Conservation (phyloP, 768 basidiomycete species). For the Rhodotorula toruloides region DNA sequence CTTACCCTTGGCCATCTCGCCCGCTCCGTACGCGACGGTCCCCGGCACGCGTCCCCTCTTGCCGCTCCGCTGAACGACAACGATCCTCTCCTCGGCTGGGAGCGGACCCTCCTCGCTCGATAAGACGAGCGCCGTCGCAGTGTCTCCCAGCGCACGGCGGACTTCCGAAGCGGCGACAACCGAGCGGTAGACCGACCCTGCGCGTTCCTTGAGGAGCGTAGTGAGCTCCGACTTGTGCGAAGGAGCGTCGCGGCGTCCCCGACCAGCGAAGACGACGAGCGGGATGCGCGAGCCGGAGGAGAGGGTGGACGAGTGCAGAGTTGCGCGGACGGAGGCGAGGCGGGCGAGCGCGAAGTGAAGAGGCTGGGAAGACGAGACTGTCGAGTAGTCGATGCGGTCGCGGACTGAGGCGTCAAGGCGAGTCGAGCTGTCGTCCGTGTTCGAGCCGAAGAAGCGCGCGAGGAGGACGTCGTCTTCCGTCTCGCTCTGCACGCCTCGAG, state of each 20-base stretch:
- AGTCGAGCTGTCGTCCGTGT: background rate
- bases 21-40: background rate
- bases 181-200: background rate
- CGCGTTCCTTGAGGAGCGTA: conserved; percentile 13
- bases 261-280: conserved; percentile 26
- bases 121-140: conserved; percentile 17
- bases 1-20: background rate
- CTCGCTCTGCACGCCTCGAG: conserved; percentile 13
- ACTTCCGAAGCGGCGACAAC: conserved; percentile 28
- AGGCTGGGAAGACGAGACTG: conserved; percentile 3
- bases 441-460: conserved; percentile 5
- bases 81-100: conserved; percentile 11
- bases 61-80: conserved; percentile 29
- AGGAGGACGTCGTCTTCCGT: conserved; percentile 30
- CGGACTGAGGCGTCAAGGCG: background rate
- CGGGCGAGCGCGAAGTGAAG: conserved; percentile 14
- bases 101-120: conserved; percentile 1
- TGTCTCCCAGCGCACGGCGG: conserved; percentile 26
- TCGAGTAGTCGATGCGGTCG: conserved; percentile 12
- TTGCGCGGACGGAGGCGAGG: background rate
- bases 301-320: background rate
- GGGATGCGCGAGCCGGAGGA: conserved; percentile 13
- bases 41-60: conserved; percentile 22
- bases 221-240: conserved; percentile 24
- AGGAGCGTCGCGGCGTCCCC: conserved; percentile 27